Conservation (phyloP, 139 green algal genomes). For the Coelastrella sp. region DNA sequence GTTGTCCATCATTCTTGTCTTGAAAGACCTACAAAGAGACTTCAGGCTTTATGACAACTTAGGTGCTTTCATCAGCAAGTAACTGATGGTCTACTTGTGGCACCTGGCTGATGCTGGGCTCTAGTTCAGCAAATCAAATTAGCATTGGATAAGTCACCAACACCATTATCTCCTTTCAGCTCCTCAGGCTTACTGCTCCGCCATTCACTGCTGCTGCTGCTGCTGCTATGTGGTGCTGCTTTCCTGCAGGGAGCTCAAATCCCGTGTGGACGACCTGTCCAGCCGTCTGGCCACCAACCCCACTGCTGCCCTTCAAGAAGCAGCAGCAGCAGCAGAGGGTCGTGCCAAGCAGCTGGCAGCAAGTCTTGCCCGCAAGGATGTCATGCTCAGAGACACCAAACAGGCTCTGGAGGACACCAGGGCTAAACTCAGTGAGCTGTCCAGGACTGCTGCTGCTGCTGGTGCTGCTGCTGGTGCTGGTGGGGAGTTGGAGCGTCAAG, state of each 20-base stretch:
- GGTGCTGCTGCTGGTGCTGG: conserved; percentile 27
- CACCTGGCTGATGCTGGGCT: too few relatives aligned
- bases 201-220: background rate
- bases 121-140: too few relatives aligned
- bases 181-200: too few relatives aligned
- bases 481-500: conserved; percentile 47
- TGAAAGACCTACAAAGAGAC: too few relatives aligned
- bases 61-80: too few relatives aligned
- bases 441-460: background rate
- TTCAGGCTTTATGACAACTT: too few relatives aligned
- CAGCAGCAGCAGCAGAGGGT: conserved; percentile 43
- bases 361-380: conserved; percentile 61
- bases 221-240: background rate
- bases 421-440: background rate
- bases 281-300: background rate
- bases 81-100: too few relatives aligned
- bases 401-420: conserved; percentile 13
- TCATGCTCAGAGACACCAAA: conserved; percentile 51
- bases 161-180: too few relatives aligned
- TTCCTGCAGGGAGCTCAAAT: conserved; percentile 48
- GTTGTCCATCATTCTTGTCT: too few relatives aligned
- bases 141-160: too few relatives aligned
- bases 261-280: conserved; percentile 50
- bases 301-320: conserved; percentile 39
- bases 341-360: conserved; percentile 53